These are phyloP conservation scores for Leccinum variicolor DNA, from an alignment of 768 basidiomycete species.

Conservation along the genomic window DNA sequence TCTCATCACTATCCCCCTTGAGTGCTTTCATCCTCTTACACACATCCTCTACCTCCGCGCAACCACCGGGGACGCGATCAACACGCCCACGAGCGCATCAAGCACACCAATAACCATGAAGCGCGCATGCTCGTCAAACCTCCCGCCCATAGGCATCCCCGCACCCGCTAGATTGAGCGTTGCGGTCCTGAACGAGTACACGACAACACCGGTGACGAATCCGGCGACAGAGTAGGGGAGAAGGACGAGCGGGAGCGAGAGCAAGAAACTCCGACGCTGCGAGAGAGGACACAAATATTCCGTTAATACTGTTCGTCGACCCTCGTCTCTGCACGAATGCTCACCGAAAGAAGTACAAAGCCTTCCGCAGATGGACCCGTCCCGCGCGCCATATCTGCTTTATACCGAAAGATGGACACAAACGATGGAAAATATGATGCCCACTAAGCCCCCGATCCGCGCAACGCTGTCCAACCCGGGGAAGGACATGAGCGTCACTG, in stretches of 20 bases:
- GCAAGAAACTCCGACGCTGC: conserved; percentile 51
- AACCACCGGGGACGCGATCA: conserved; percentile 48
- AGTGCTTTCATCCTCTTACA: neutral
- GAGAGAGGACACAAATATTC: neutral
- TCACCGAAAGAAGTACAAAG: conserved; percentile 52
- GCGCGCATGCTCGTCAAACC: conserved; percentile 57
- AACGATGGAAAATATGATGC: conserved; percentile 68
- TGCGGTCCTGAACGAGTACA: conserved; percentile 62
- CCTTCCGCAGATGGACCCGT: conserved; percentile 46
- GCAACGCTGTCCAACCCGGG: conserved; percentile 67
- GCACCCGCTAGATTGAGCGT: conserved; percentile 36
- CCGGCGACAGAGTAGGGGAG: conserved; percentile 67
- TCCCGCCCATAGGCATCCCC: conserved; percentile 32
- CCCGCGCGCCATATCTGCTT: conserved; percentile 57
- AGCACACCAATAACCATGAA: conserved; percentile 63
- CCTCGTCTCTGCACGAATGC: conserved; percentile 13
- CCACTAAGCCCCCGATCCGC: conserved; percentile 62
- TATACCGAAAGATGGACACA: conserved; percentile 66
- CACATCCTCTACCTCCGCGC: conserved; percentile 15
- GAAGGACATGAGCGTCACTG: conserved; percentile 77
- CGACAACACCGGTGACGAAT: conserved; percentile 59
- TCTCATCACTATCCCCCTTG: neutral
- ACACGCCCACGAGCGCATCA: conserved; percentile 60
- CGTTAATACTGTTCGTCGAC: neutral
- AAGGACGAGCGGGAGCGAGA: conserved; percentile 73